Evolutionary conservation across 495 filamentous ascomycete species (phyloP).

Genomic region (Viridothelium virens): DNA sequence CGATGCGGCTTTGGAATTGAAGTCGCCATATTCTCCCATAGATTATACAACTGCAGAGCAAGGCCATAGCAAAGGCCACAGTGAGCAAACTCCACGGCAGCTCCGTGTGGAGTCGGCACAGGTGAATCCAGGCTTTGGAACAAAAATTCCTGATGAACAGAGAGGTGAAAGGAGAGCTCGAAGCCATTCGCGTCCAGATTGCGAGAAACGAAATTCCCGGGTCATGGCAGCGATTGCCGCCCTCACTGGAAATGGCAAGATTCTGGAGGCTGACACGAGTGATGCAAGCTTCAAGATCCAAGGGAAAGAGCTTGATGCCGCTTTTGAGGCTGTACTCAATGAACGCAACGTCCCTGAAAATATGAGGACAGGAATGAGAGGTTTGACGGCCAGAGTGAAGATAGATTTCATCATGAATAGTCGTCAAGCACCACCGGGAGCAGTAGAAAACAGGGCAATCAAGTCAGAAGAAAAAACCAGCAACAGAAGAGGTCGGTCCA

Average conservation of each 20-base stretch:
- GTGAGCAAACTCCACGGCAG: not conserved
- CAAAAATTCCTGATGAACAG: not conserved
- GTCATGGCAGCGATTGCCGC: conserved; percentile 61
- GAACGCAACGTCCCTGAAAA: conserved; percentile 86
- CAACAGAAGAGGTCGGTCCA: not conserved
- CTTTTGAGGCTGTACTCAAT: conserved; percentile 66
- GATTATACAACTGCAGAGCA: not conserved
- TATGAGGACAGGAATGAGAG: conserved; percentile 88
- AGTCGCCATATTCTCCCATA: not conserved
- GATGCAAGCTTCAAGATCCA: conserved; percentile 28
- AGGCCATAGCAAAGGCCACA: not conserved
- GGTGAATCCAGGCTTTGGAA: not conserved
- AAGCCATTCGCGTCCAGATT: not conserved
- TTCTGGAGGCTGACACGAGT: conserved; percentile 15
- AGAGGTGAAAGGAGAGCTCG: not conserved
- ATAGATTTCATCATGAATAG: conserved; percentile 80
- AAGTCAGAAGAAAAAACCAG: not conserved
- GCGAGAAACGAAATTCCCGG: conserved; percentile 36
- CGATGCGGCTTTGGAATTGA: not conserved
- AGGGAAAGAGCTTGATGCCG: conserved; percentile 41
- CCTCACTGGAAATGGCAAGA: conserved; percentile 44
- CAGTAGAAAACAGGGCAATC: not conserved
- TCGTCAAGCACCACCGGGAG: not conserved
- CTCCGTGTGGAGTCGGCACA: not conserved
- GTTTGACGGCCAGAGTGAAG: conserved; percentile 80